Conservation (phyloP, 2,329 filamentous ascomycete genomes). For the Colletotrichum salicis region DNA sequence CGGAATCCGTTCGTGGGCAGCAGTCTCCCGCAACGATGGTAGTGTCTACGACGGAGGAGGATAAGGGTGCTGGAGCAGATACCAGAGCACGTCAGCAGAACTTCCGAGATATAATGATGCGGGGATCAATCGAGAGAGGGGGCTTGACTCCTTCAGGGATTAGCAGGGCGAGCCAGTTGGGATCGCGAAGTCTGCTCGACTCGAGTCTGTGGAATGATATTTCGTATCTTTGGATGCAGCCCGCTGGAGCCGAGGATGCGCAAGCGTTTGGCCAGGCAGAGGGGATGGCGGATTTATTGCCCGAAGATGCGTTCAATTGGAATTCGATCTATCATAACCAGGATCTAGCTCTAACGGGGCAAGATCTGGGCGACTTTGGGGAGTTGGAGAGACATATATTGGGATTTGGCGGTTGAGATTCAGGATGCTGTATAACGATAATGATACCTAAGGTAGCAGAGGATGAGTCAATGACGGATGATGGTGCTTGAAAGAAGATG, state of each 20-base stretch:
- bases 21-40: background rate
- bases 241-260: background rate
- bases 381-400: constrained; percentile 24
- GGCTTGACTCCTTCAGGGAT: background rate
- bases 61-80: background rate
- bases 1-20: background rate
- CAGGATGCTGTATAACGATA: fast-evolving
- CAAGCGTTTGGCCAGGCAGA: background rate
- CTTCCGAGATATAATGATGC: background rate
- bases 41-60: background rate
- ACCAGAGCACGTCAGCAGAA: background rate
- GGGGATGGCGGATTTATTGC: constrained; percentile 7
- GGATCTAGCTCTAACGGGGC: constrained; percentile 7
- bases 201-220: constrained; percentile 32
- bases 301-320: constrained; percentile 10
- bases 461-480: background rate
- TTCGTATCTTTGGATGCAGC: constrained; percentile 26
- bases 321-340: constrained; percentile 18
- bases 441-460: background rate
- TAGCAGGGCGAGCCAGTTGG: constrained; percentile 9
- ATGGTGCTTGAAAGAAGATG: background rate
- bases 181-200: constrained; percentile 24
- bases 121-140: background rate
- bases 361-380: constrained; percentile 26
- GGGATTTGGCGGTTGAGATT: background rate